Conservation (phyloP, 306 rosid genomes). For the Prunus persica region DNA sequence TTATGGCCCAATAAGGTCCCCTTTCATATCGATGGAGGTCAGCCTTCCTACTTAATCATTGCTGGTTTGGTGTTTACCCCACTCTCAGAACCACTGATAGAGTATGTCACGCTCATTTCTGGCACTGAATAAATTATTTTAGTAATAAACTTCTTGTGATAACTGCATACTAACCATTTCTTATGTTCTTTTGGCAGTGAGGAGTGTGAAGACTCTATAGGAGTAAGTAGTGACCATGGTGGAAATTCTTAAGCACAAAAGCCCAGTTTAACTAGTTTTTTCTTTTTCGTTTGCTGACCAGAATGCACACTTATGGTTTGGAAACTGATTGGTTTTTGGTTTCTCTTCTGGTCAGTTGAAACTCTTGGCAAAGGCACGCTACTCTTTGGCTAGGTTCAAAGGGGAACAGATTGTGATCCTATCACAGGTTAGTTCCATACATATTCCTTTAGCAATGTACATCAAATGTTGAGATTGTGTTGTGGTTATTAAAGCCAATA, state of each 20-base stretch:
- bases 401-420: conserved; percentile 92
- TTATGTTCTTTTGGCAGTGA: conserved; percentile 50
- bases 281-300: background rate
- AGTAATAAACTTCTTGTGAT: background rate
- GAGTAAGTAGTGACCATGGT: conserved; percentile 51
- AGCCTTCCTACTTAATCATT: conserved; percentile 86
- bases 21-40: conserved; percentile 77
- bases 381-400: conserved; percentile 78
- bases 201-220: conserved; percentile 87
- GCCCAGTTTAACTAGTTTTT: conserved; percentile 12
- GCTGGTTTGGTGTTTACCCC: conserved; percentile 99
- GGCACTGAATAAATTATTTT: conserved; percentile 2
- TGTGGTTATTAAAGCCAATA: background rate
- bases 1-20: conserved; percentile 57
- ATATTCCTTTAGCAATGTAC: conserved; percentile 19
- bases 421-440: conserved; percentile 70
- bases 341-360: conserved; percentile 54
- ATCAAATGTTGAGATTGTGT: background rate
- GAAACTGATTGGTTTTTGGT: conserved; percentile 5
- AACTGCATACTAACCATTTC: background rate
- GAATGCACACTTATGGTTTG: conserved; percentile 2
- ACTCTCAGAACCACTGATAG: conserved; percentile 91
- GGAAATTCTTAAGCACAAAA: conserved; percentile 10
- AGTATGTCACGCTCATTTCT: conserved; percentile 47
- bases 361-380: conserved; percentile 85